A percentile compares a stretch with the other conserved stretches of the same genome.
phyloP scores from a whole-genome alignment of 768 basidiomycete genomes.

The Boletus rubropictus region DNA sequence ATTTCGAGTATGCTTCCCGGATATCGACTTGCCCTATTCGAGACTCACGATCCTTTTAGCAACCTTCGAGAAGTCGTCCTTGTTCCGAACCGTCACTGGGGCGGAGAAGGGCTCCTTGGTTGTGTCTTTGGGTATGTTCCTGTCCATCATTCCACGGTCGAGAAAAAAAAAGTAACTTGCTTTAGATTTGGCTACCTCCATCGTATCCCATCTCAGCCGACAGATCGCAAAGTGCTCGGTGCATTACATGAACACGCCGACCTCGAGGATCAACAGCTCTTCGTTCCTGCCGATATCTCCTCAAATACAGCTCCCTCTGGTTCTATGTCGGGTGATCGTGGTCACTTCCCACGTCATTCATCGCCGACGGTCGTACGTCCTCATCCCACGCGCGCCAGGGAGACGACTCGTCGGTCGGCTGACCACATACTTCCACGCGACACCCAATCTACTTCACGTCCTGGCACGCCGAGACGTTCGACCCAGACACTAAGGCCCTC shows the following conservation, averaged over 20 bases:
- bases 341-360: conserved; percentile 7
- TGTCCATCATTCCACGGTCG: not conserved
- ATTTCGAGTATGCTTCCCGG: conserved; percentile 73
- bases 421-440: conserved; percentile 15
- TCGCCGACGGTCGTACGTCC: conserved; percentile 25
- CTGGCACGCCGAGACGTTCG: conserved; percentile 26
- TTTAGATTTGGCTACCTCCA: conserved; percentile 84
- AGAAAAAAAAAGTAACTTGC: conserved; percentile 6
- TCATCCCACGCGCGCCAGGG: conserved; percentile 23
- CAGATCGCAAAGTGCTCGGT: conserved; percentile 51
- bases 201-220: conserved; percentile 78
- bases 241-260: conserved; percentile 49
- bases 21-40: not conserved
- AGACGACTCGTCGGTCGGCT: conserved; percentile 12
- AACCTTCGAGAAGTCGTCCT: conserved; percentile 89
- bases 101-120: conserved; percentile 90
- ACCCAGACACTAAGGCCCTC: conserved; percentile 24
- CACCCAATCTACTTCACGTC: conserved; percentile 20
- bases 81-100: conserved; percentile 96
- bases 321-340: conserved; percentile 5
- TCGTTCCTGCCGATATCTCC: conserved; percentile 63
- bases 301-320: not conserved
- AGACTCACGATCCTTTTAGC: conserved; percentile 37
- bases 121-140: conserved; percentile 86
- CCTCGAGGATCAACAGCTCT: conserved; percentile 59